Evolutionary conservation across 164 flowering plant genomes (phyloP).

Genomic region (Dillenia turbinata): DNA sequence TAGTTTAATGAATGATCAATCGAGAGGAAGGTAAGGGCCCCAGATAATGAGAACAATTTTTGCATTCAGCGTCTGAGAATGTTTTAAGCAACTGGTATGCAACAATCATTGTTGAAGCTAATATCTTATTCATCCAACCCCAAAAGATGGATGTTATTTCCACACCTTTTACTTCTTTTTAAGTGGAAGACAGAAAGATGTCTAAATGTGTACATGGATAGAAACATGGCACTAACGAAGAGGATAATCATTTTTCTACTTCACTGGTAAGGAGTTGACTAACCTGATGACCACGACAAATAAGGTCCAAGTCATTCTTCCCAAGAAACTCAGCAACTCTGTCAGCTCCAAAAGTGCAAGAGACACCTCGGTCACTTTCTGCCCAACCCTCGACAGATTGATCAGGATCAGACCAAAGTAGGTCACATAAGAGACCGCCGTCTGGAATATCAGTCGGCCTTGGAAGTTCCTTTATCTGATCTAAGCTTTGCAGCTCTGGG

Average conservation of each 20-base stretch:
- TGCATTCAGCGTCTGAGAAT: too few species aligned
- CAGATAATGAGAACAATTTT: too few species aligned
- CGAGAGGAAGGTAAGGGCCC: too few species aligned
- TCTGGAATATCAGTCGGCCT: slow-evolving; percentile 54
- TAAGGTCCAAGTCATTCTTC: slow-evolving; percentile 43
- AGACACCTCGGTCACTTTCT: slow-evolving; percentile 47
- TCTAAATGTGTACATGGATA: not conserved
- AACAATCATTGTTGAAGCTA: too few species aligned
- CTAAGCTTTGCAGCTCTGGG: slow-evolving; percentile 34
- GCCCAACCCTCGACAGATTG: slow-evolving; percentile 37
- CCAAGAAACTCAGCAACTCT: slow-evolving; percentile 38
- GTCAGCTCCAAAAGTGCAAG: slow-evolving; percentile 47
- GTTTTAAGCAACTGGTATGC: too few species aligned
- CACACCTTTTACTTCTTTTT: not conserved
- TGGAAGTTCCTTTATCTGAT: slow-evolving; percentile 30
- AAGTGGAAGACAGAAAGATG: not conserved
- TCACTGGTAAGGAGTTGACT: not conserved
- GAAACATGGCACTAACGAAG: not conserved
- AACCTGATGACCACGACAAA: slow-evolving; percentile 61
- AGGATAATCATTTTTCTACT: too few species aligned
- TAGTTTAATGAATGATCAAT: too few species aligned
- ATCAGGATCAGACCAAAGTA: slow-evolving; percentile 58
- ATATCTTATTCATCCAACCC: too few species aligned
- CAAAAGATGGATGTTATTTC: too few species aligned
- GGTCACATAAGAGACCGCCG: slow-evolving; percentile 44